Conservation (phyloP, 2,329 filamentous ascomycete genomes). For the Rutstroemia sp. region DNA sequence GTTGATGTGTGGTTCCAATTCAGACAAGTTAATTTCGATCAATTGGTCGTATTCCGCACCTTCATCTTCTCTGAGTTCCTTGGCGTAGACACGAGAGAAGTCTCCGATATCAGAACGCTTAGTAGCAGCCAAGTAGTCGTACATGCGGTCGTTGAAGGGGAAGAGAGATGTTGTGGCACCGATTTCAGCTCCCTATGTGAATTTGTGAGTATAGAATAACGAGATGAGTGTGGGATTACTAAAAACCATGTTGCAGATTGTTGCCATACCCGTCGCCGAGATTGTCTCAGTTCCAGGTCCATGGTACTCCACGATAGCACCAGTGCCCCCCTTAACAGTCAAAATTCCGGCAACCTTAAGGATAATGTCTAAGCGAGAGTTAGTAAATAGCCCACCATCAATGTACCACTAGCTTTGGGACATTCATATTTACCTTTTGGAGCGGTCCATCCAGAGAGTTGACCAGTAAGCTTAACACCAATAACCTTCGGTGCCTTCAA, state of each 20-base stretch:
- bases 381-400: constrained; percentile 1
- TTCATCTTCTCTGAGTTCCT: constrained; percentile 80
- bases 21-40: constrained; percentile 90
- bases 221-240: background rate
- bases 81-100: constrained; percentile 75
- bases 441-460: constrained; percentile 83
- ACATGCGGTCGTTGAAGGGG: constrained; percentile 97
- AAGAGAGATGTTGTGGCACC: constrained; percentile 90
- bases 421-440: constrained; percentile 65
- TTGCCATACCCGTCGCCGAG: constrained; percentile 81
- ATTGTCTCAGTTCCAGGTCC: constrained; percentile 68
- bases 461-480: constrained; percentile 88
- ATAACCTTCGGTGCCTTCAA: constrained; percentile 96
- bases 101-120: constrained; percentile 89
- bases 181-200: constrained; percentile 49
- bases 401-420: background rate
- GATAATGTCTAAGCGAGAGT: constrained; percentile 65
- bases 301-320: constrained; percentile 76
- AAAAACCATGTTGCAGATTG: constrained; percentile 64
- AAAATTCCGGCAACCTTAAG: constrained; percentile 94
- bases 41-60: constrained; percentile 92
- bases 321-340: constrained; percentile 96
- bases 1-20: constrained; percentile 97
- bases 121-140: constrained; percentile 88
- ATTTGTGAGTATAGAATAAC: background rate